These are phyloP conservation scores for Tylopilus rubrobrunneus DNA, from an alignment of 768 basidiomycete species.

Conservation along the genomic window DNA sequence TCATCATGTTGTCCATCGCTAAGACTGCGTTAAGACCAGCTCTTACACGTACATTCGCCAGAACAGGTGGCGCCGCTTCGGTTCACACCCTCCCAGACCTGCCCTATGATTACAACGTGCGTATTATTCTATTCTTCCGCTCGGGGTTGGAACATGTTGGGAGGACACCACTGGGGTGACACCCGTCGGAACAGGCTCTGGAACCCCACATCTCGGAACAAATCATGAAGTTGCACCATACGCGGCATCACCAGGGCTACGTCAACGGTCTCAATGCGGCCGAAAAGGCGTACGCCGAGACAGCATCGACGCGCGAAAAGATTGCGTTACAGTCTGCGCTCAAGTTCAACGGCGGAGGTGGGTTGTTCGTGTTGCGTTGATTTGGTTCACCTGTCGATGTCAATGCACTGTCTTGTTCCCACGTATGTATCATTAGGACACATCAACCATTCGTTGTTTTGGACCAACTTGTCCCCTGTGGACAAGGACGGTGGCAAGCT, in stretches of 20 bases:
- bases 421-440: no score
- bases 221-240: slow-evolving; percentile 94
- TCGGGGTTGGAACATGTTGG: neutral
- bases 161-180: neutral
- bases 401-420: neutral
- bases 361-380: slow-evolving; percentile 4
- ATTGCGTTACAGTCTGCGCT: slow-evolving; percentile 88
- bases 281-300: slow-evolving; percentile 73
- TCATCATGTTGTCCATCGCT: slow-evolving; percentile 46
- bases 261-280: slow-evolving; percentile 94
- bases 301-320: slow-evolving; percentile 61
- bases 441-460: slow-evolving; percentile 95
- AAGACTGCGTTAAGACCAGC: slow-evolving; percentile 42
- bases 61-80: slow-evolving; percentile 39
- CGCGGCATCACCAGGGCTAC: slow-evolving; percentile 89
- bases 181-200: slow-evolving; percentile 57
- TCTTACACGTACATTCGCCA: slow-evolving; percentile 43
- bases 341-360: slow-evolving; percentile 97
- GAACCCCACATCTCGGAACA: slow-evolving; percentile 89
- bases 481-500: slow-evolving; percentile 62
- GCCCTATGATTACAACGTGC: slow-evolving; percentile 79
- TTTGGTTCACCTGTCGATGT: neutral
- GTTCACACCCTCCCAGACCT: slow-evolving; percentile 75
- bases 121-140: slow-evolving; percentile 13
- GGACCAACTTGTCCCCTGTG: slow-evolving; percentile 90